Percentiles rank a stretch among this genome's conserved stretches.
Conservation (phyloP, 108 stramenopile species). For the Fistulifera pelliculosa region DNA sequence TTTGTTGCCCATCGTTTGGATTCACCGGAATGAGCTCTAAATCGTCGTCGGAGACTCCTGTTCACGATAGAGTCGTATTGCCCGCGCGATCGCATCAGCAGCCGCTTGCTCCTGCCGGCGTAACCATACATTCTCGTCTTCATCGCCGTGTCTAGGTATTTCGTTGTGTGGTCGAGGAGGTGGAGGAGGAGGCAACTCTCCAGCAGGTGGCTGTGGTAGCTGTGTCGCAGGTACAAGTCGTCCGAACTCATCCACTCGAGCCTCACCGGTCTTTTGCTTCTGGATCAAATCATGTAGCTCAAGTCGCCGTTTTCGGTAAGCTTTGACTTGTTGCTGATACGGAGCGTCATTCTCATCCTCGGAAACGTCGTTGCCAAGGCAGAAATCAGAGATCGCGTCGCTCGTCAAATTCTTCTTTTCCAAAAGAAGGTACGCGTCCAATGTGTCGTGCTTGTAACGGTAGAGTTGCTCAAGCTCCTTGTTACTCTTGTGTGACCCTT, state of each 20-base stretch:
- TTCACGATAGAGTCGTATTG: conserved; percentile 1
- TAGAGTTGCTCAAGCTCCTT: neutral
- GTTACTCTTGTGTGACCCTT: too few species aligned
- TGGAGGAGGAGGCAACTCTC: conserved; percentile 13
- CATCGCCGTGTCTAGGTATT: neutral
- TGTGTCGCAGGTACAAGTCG: conserved; percentile 15
- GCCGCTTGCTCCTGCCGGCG: conserved; percentile 14
- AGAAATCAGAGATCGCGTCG: conserved; percentile 22
- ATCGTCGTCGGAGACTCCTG: conserved; percentile 19
- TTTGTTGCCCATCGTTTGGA: conserved; percentile 4
- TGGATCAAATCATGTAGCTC: conserved; percentile 23
- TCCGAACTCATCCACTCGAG: conserved; percentile 28
- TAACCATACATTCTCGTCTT: conserved; percentile 11
- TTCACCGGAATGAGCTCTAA: conserved; percentile 16
- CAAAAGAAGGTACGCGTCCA: conserved; percentile 2
- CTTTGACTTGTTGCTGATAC: conserved; percentile 2
- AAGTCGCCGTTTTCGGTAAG: conserved; percentile 14
- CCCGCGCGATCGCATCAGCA: conserved; percentile 10
- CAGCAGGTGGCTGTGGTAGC: conserved; percentile 16
- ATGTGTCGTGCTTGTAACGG: neutral
- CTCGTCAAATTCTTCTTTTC: conserved; percentile 8
- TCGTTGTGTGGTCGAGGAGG: conserved; percentile 2
- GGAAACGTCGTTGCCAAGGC: conserved; percentile 1
- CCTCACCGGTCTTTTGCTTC: conserved; percentile 8
- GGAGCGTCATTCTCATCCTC: neutral